Conservation (phyloP, 129 eudicot species). For the Lactuca sativa region DNA sequence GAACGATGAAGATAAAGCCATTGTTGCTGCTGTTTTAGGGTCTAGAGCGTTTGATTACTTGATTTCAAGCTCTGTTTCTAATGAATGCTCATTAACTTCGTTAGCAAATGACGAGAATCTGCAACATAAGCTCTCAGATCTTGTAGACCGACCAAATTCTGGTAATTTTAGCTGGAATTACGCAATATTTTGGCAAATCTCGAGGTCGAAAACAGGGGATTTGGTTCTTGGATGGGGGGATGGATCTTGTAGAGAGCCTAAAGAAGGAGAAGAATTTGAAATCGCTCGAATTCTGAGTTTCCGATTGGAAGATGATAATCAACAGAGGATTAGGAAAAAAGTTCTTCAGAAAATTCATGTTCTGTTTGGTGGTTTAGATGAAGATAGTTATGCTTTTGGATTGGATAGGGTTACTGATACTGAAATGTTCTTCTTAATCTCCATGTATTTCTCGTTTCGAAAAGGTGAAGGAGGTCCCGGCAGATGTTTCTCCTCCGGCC, state of each 20-base stretch:
- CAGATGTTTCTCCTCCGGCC: slow-evolving; percentile 57
- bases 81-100: slow-evolving; percentile 66
- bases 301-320: slow-evolving; percentile 62
- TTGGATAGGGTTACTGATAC: slow-evolving; percentile 88
- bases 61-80: slow-evolving; percentile 61
- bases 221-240: slow-evolving; percentile 95
- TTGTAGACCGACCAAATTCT: slow-evolving; percentile 64
- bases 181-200: slow-evolving; percentile 85
- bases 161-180: slow-evolving; percentile 83
- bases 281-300: slow-evolving; percentile 39
- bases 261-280: slow-evolving; percentile 67
- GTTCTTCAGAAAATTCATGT: slow-evolving; percentile 70
- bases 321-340: slow-evolving; percentile 69
- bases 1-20: slow-evolving; percentile 75
- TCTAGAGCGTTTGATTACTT: slow-evolving; percentile 71
- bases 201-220: slow-evolving; percentile 67
- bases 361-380: slow-evolving; percentile 70
- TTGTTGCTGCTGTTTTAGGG: slow-evolving; percentile 73
- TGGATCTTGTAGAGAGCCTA: slow-evolving; percentile 88
- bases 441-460: slow-evolving; percentile 85
- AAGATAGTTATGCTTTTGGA: slow-evolving; percentile 74
- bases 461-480: slow-evolving; percentile 88
- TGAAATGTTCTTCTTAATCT: slow-evolving; percentile 81
- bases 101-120: slow-evolving; percentile 67
- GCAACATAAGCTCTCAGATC: slow-evolving; percentile 84